Conservation (phyloP, 768 basidiomycete species). For the Termitomyces bulborhizus region DNA sequence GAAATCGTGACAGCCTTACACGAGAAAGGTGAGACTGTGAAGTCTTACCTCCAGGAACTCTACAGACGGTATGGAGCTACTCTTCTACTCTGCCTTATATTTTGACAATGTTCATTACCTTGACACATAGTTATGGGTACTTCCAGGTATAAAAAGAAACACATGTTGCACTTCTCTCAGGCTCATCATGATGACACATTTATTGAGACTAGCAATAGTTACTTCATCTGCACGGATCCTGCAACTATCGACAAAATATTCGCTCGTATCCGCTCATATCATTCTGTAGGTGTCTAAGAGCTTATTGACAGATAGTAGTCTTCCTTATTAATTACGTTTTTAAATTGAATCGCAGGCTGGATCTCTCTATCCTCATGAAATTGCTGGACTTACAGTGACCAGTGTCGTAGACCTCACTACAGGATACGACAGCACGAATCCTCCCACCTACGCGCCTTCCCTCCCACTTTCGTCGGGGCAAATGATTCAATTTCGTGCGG, state of each 20-base stretch:
- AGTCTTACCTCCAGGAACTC: conserved; percentile 52
- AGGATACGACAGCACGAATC: conserved; percentile 72
- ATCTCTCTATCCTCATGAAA: conserved; percentile 49
- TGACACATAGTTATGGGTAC: conserved; percentile 56
- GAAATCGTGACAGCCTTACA: conserved; percentile 55
- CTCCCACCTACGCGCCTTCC: conserved; percentile 54
- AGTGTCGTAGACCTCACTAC: conserved; percentile 70
- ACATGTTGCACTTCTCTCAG: not conserved
- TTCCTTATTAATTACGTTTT: not conserved
- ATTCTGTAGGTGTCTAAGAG: conserved; percentile 25
- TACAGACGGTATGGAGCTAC: conserved; percentile 43
- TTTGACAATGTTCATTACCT: not conserved
- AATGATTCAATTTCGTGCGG: conserved; percentile 78
- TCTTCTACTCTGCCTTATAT: not conserved
- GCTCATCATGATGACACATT: not conserved
- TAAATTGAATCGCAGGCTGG: conserved; percentile 11
- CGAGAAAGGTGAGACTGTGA: conserved; percentile 45
- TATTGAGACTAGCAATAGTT: conserved; percentile 70
- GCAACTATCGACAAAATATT: conserved; percentile 67
- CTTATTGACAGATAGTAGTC: not conserved
- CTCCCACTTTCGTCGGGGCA: conserved; percentile 74
- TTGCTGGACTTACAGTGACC: conserved; percentile 56
- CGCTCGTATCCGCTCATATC: conserved; percentile 50
- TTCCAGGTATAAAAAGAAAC: conserved; percentile 47
- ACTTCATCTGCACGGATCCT: conserved; percentile 70